Conservation (phyloP, 805 yeast species). For the Myxozyma vanderwaltii region DNA sequence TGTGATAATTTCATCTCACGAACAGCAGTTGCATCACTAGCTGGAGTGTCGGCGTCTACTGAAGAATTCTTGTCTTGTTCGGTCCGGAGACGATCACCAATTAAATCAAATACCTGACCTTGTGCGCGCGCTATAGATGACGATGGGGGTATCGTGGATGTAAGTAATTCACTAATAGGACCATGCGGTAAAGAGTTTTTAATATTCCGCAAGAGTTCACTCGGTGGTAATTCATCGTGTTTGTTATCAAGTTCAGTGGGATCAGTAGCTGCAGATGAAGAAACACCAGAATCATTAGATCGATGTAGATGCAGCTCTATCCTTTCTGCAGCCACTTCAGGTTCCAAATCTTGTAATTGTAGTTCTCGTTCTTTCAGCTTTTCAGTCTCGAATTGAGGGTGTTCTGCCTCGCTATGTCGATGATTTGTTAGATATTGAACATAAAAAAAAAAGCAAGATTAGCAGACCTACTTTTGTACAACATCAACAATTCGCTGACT, state of each 20-base stretch:
- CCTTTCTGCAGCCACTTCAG: conserved; percentile 4
- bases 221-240: not conserved
- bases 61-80: conserved; percentile 26
- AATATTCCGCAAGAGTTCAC: not conserved
- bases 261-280: not conserved
- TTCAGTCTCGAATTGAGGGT: conserved; percentile 37
- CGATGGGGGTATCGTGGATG: conserved; percentile 4
- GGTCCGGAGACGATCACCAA: conserved; percentile 26
- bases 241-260: not conserved
- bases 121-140: conserved; percentile 18
- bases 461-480: conserved; percentile 16
- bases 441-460: conserved; percentile 34
- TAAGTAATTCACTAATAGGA: conserved; percentile 6
- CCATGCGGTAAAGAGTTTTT: conserved; percentile 6
- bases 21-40: conserved; percentile 39
- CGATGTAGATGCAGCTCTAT: conserved; percentile 32
- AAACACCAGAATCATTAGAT: not conserved
- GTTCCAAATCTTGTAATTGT: conserved; percentile 24
- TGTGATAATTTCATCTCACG: conserved; percentile 64
- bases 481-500: conserved; percentile 72
- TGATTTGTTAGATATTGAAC: conserved; percentile 27
- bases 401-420: conserved; percentile 27
- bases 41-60: conserved; percentile 38
- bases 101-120: conserved; percentile 21
- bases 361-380: conserved; percentile 21